These are phyloP conservation scores for Phylloporus sp. DNA, from an alignment of 1,284 basidiomycete genomes.

Conservation along the genomic window DNA sequence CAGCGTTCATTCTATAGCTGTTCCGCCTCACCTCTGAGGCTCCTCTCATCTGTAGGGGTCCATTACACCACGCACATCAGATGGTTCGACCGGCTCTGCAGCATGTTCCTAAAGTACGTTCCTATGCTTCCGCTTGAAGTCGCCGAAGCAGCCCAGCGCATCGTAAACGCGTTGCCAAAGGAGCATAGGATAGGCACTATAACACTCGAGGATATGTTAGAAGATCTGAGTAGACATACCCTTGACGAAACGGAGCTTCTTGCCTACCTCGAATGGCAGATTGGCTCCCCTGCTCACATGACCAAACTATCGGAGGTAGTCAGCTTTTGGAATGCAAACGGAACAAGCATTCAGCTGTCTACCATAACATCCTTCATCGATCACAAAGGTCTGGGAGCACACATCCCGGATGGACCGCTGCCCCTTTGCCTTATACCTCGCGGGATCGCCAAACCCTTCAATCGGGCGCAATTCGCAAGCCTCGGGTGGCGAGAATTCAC, in stretches of 20 bases:
- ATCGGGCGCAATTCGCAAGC: conserved; percentile 59
- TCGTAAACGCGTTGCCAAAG: conserved; percentile 53
- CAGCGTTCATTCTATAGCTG: conserved; percentile 84
- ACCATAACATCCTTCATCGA: conserved; percentile 78
- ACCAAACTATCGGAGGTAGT: neutral
- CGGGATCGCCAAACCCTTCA: conserved; percentile 46
- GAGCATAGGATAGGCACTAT: conserved; percentile 76
- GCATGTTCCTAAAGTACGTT: conserved; percentile 63
- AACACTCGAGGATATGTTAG: conserved; percentile 82
- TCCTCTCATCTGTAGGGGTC: conserved; percentile 85
- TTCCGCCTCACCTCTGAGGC: conserved; percentile 58
- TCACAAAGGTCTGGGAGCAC: conserved; percentile 55
- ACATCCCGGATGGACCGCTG: conserved; percentile 71
- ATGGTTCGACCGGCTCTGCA: conserved; percentile 74
- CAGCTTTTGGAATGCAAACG: conserved; percentile 38
- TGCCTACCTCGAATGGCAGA: conserved; percentile 87
- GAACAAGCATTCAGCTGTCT: conserved; percentile 50
- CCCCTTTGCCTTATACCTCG: conserved; percentile 65
- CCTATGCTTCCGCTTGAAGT: conserved; percentile 60
- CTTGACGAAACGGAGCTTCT: conserved; percentile 78
- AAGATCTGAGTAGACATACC: conserved; percentile 75
- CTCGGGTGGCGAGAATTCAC: conserved; percentile 86
- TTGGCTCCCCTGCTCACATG: neutral
- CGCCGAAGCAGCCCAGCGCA: neutral
- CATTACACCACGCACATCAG: conserved; percentile 75